Conservation (phyloP, 192 early-diverging fungal genomes). For the Coemansia sp. region DNA sequence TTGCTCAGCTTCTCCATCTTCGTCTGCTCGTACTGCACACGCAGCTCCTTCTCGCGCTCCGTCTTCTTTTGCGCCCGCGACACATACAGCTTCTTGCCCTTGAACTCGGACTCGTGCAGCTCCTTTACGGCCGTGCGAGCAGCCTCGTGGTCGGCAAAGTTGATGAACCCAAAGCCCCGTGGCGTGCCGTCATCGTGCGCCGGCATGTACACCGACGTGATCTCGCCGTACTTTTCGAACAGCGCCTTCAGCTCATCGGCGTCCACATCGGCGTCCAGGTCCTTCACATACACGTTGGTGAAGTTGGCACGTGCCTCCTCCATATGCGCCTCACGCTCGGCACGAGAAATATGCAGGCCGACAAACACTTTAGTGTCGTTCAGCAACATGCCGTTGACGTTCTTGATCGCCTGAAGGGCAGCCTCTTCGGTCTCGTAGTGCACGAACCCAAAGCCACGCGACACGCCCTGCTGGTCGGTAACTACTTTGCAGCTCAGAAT, state of each 20-base stretch:
- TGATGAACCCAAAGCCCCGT: constrained; percentile 96
- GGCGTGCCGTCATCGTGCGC: constrained; percentile 81
- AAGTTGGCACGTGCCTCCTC: constrained; percentile 88
- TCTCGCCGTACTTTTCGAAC: constrained; percentile 78
- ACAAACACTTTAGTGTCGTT: constrained; percentile 98
- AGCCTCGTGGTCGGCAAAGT: constrained; percentile 89
- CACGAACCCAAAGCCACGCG: constrained; percentile 97
- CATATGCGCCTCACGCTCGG: constrained; percentile 88
- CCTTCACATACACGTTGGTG: constrained; percentile 99
- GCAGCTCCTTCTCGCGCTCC: constrained; percentile 96
- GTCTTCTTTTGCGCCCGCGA: constrained; percentile 98
- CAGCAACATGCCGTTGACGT: constrained; percentile 99
- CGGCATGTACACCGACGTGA: constrained; percentile 79
- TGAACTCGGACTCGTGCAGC: constrained; percentile 89
- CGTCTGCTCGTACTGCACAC: constrained; percentile 92
- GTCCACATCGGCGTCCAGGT: constrained; percentile 76
- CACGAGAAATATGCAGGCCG: constrained; percentile 87
- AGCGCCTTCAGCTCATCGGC: constrained; percentile 76
- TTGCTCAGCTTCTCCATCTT: constrained; percentile 95
- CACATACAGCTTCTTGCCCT: constrained; percentile 92
- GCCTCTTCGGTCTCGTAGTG: constrained; percentile 96
- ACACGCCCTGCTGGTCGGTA: constrained; percentile 68
- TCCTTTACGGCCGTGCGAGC: constrained; percentile 86
- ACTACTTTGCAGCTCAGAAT: constrained; percentile 99
- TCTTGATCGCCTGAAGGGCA: constrained; percentile 92